Evolutionary conservation across 495 filamentous ascomycete species (phyloP), one percentile per base, ranked within the genome.

Genomic region (Aspergillus cristatus): DNA sequence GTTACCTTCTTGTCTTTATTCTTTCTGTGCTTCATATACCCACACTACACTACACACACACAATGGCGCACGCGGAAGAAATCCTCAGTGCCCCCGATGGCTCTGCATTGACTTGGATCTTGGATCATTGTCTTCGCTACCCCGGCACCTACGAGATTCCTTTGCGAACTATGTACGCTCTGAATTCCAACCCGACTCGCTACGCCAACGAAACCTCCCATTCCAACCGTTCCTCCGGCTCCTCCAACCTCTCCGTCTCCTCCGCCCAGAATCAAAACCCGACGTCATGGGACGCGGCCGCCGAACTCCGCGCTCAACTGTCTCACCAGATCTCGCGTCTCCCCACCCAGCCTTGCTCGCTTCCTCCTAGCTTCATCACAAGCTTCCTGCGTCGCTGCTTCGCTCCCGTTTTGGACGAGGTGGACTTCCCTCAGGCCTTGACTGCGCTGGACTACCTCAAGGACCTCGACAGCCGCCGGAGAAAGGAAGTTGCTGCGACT

Each of bases 381-480:
- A 72, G 67, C 1, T 86, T 84, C 54, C 61, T 84, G 29, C 68
- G 73, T 37, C 68, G 72, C 41, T 76, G 69, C 51, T 86, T 85
- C 55, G 63, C 73, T 14, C 37, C 57, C 3, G 64, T 75, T 17
- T 47, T 85, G 3, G 60, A 68, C 32, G 46, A 65, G 14, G 78
- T 85, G 42, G 81, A 84, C 55, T 86, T 86, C 46, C 72, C 78
- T 13, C 81, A 86, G 53, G 76, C 81, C 13, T 58, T 86, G 38
- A 78, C 78, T 6, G 79, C 74, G 14, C 55, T 86, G 41, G 82
- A 86, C 54, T 86, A 86, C 51, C 63, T 84, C 31, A 76, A 71
- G 40, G 78, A 83, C 40, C 58, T 86, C 15, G 79, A 86, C 41
- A 65, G 46, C n/a, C 64, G 82, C 39, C 70, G 79, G 37, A 70